Base-by-base conservation (phyloP, 352 stramenopile species). In the Globisporangium recalcitrans region DNA sequence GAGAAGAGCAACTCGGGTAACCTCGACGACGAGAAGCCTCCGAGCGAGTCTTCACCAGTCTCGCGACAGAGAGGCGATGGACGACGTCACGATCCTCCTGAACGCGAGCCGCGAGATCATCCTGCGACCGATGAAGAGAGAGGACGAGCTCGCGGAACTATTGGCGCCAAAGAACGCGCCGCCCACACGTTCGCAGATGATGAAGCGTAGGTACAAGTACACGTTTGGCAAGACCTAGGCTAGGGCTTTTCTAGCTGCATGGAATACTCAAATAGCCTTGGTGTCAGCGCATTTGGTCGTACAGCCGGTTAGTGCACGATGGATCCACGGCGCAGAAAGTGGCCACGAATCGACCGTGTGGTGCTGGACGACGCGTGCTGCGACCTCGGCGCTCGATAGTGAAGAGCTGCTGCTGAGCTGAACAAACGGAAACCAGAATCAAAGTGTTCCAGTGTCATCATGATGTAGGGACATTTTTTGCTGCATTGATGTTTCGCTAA, bases 51-150 rank as follows among this genome's bases (percentile, higher is more conserved):
- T 13, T 14, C 19, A 34, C 11, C 21, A 19, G 36, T 22, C 11
- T 42, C 42, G n/a, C 29, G 46, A n/a, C 31, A 10, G 31, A 14
- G 48, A 64, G 27, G 11, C 42, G 27, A 24, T 27, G 6, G 46
- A 72, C n/a, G 69, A 82, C 31, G 67, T 72, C 21, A 87, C 79
- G 38, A 71, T 88, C 32, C 74, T 87, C 32, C 32, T 88, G 9
- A 88, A 88, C 65, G 70, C 68, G 29, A 82, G 59, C 1, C 71
- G 64, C 0, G 63, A 80, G 29, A 38, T 88, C 27, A 49, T 76
- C 7, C 47, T 87, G 5, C 51, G 67, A 22, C 75, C 77, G 27
- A 52, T 46, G 0, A 51, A 64, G 1, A 78, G 68, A 58, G 77
- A 76, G 48, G 38, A 58, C 6, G 52, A 70, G 55, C 34, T 11